Evolutionary conservation across 2,329 filamentous ascomycete species (phyloP), one percentile per base, ranked within the genome.

Genomic region (Pseudogymnoascus sp.): DNA sequence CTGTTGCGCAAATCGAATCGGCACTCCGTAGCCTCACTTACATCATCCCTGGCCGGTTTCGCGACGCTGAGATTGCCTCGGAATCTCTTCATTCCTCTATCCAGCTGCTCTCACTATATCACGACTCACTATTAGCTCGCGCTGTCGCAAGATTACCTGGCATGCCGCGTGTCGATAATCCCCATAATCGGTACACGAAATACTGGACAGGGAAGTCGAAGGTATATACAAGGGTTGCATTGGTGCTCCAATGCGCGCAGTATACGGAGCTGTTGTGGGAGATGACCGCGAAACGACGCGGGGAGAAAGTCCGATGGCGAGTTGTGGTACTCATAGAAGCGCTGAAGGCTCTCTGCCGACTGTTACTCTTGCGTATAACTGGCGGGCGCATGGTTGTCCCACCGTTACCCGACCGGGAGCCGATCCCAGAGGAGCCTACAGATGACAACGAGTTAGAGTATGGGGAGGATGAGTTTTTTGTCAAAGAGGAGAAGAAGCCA

Each of bases 191-290:
- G 50, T 89, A 89, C 75, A 89, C 87, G 10, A 82, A 82, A 63
- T 86, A 85, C 75, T 89, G 87, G 87, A 80, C 83, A 5, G 75
- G 80, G 63, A 83, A 82, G 69, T 86, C 82, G 70, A 79, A 82
- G 4, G 81, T 91, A 8, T 99, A 99, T 75, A 85, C 88, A 64
- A 85, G 90, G 64, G 85, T 96, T 62, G 93, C 93, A 42, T 82
- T 93, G 67, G 79, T 92, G 4, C 79, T 99, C 59, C 91, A 96
- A 73, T 89, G 96, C 77, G 89, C 97, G 25, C 90, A 95, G 69
- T 97, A 97, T 73, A 96, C 93, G 0, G 91, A 99, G 77, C 80
- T 99, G 31, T 78, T 99, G n/a, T 95, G 93, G 84, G 95, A 99
- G 75, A 99, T 99, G 95, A 85, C 89, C 28, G 93, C 93, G 28